These are phyloP conservation scores for Ceratobasidium sp. DNA, from an alignment of 1,284 basidiomycete genomes.

Conservation along the genomic window DNA sequence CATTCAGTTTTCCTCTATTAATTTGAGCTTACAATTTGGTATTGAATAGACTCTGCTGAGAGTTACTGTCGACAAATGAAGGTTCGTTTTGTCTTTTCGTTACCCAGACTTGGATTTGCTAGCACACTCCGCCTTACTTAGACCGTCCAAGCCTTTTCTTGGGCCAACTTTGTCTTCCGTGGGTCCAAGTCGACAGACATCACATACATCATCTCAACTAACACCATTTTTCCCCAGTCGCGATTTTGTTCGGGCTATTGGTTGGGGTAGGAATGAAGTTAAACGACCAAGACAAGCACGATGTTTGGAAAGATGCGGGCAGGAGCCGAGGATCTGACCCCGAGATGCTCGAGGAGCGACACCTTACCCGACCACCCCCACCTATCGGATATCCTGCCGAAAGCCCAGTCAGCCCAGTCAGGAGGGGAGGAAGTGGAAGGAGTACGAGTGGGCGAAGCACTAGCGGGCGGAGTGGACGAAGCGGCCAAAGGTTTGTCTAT, in stretches of 20 bases:
- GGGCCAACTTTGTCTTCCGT: constrained; percentile 64
- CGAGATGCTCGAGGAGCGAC: constrained; percentile 55
- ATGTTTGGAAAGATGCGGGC: constrained; percentile 59
- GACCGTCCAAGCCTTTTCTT: constrained; percentile 64
- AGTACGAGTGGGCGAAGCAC: too few relatives aligned
- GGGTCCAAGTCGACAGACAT: constrained; percentile 45
- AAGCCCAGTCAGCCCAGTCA: not conserved
- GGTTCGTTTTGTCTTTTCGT: constrained; percentile 46
- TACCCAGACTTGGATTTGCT: too few relatives aligned
- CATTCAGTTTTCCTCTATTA: not conserved
- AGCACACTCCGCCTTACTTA: too few relatives aligned
- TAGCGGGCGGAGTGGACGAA: not conserved
- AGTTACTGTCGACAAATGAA: constrained; percentile 79
- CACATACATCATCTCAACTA: constrained; percentile 32
- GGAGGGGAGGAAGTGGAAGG: not conserved
- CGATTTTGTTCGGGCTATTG: constrained; percentile 57
- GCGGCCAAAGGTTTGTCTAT: constrained; percentile 23
- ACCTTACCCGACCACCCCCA: not conserved
- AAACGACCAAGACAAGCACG: constrained; percentile 54
- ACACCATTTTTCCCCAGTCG: constrained; percentile 50
- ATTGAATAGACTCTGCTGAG: constrained; percentile 58
- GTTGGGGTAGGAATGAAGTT: constrained; percentile 55
- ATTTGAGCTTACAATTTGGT: constrained; percentile 27
- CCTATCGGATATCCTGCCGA: not conserved
- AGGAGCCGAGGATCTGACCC: constrained; percentile 51